phyloP scores from a whole-genome alignment of 352 stramenopile species.

The Pythium coloratum region DNA sequence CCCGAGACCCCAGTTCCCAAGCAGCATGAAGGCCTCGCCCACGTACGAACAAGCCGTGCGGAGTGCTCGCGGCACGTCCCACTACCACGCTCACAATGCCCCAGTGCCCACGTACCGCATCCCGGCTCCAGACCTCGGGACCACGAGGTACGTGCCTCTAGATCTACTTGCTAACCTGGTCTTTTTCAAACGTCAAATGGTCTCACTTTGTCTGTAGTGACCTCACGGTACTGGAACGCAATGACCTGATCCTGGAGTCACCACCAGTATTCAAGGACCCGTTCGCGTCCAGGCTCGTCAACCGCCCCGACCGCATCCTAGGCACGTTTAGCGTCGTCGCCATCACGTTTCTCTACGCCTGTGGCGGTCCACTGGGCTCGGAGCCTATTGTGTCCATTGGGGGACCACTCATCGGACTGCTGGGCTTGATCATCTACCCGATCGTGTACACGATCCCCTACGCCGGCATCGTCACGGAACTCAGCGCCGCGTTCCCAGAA shows the following conservation, averaged over 20 bases:
- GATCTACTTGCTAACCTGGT: no score
- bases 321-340: slow-evolving; percentile 28
- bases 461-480: slow-evolving; percentile 57
- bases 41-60: neutral
- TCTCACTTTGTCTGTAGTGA: slow-evolving; percentile 16
- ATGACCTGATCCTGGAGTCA: slow-evolving; percentile 16
- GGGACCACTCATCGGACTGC: slow-evolving; percentile 55
- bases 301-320: slow-evolving; percentile 23
- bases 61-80: neutral
- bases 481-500: slow-evolving; percentile 72
- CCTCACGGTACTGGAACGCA: slow-evolving; percentile 13
- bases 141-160: neutral
- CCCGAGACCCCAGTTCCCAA: neutral
- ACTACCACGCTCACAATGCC: slow-evolving; percentile 2
- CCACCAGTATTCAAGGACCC: slow-evolving; percentile 3
- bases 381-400: slow-evolving; percentile 53
- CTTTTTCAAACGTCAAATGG: neutral
- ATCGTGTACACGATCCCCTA: slow-evolving; percentile 65
- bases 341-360: slow-evolving; percentile 55
- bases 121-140: neutral
- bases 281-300: slow-evolving; percentile 1
- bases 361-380: slow-evolving; percentile 49
- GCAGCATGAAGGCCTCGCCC: slow-evolving; percentile 4
- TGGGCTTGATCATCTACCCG: slow-evolving; percentile 57
- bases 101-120: slow-evolving; percentile 20